Conservation (phyloP, 2,329 filamentous ascomycete genomes). For the Aspergillus aculeatinus region DNA sequence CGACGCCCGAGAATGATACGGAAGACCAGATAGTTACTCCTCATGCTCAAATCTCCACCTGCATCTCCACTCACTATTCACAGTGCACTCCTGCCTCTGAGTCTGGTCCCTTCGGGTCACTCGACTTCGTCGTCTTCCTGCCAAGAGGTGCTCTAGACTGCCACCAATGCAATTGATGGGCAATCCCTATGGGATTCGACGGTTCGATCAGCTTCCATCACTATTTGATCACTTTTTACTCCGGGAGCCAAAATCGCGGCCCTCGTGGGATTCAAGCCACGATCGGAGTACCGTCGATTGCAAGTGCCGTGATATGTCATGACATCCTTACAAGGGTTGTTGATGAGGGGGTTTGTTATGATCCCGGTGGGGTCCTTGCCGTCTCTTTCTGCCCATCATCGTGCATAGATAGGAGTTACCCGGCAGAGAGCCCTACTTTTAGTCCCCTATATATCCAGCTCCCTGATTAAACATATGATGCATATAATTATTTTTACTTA, state of each 20-base stretch:
- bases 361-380: background rate
- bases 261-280: background rate
- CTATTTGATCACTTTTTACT: background rate
- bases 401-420: background rate
- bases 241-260: background rate
- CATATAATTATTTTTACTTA: background rate
- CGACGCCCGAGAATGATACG: background rate
- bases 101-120: background rate
- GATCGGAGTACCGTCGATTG: background rate
- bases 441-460: background rate
- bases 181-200: background rate
- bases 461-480: background rate
- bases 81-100: background rate
- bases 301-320: background rate
- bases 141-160: background rate
- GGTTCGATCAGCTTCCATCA: background rate
- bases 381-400: background rate
- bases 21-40: too few relatives aligned
- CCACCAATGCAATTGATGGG: background rate
- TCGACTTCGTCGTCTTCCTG: background rate
- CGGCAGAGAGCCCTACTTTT: background rate
- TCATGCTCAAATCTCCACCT: background rate
- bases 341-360: background rate
- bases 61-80: conserved; percentile 6
- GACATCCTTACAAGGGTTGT: background rate